Conservation (phyloP, 2,329 filamentous ascomycete genomes). For the Cercospora berteroae region DNA sequence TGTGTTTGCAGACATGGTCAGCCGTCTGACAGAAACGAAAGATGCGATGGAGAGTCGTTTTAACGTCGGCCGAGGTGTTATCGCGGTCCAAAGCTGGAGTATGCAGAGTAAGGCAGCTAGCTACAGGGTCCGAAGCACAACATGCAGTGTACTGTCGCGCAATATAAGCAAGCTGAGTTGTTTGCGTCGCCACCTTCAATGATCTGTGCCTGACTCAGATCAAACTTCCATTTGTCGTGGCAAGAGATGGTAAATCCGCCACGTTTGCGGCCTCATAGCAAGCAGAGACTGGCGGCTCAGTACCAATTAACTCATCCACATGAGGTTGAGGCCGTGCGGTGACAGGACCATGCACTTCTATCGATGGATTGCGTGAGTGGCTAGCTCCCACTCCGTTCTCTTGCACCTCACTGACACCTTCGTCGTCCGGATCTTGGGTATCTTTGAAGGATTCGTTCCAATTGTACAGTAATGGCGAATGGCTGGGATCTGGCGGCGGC, state of each 20-base stretch:
- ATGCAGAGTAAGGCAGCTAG: neutral
- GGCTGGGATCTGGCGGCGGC: neutral
- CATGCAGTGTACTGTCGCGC: neutral
- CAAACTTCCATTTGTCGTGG: neutral
- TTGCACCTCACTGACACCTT: neutral
- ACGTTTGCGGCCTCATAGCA: neutral
- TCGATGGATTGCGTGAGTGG: neutral
- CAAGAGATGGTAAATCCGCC: neutral
- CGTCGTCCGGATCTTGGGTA: neutral
- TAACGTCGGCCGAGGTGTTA: neutral
- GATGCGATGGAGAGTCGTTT: neutral
- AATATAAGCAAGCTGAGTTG: neutral
- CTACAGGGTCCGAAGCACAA: neutral
- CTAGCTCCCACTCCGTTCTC: neutral
- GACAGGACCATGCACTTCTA: neutral
- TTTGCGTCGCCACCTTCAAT: neutral
- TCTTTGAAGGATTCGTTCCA: neutral
- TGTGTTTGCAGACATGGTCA: neutral
- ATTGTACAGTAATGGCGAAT: neutral
- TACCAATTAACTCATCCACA: neutral
- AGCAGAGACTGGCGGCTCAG: neutral
- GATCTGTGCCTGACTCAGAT: neutral
- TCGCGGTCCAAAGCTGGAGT: neutral
- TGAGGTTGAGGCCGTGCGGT: neutral
- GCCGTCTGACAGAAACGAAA: neutral